These are phyloP conservation scores for Posidonia australis DNA, from an alignment of 106 monocot genomes.

Conservation along the genomic window DNA sequence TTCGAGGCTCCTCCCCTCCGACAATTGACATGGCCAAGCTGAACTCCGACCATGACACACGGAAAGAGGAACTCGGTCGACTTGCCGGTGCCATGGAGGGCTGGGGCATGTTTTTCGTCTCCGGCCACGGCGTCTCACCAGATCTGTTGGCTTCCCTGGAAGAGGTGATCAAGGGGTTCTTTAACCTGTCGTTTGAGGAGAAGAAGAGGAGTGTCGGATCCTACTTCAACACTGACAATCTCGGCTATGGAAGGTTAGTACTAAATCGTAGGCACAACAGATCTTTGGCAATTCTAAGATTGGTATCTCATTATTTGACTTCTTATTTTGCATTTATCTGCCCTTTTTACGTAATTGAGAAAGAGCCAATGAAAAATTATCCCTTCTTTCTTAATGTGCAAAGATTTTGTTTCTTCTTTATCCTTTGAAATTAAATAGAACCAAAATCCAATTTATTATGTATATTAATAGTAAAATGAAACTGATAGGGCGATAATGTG, in stretches of 20 bases:
- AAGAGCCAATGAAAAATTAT: too few relatives aligned
- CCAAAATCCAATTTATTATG: too few relatives aligned
- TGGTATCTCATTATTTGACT: too few relatives aligned
- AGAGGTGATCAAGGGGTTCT: neutral
- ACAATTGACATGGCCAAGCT: neutral
- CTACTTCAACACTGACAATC: neutral
- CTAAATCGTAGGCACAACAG: too few relatives aligned
- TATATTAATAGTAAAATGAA: too few relatives aligned
- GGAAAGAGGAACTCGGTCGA: neutral
- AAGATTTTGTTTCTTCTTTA: too few relatives aligned
- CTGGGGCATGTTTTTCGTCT: constrained; percentile 1
- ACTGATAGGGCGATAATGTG: too few relatives aligned
- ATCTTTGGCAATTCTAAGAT: too few relatives aligned
- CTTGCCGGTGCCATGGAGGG: neutral
- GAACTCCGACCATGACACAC: neutral
- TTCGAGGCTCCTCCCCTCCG: neutral
- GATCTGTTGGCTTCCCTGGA: neutral
- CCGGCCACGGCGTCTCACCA: neutral
- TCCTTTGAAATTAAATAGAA: too few relatives aligned
- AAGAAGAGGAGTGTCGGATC: constrained; percentile 5
- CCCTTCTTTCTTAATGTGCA: too few relatives aligned
- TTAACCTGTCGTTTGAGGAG: constrained; percentile 2
- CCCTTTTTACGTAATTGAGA: too few relatives aligned
- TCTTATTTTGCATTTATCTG: too few relatives aligned
- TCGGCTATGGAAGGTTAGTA: constrained; percentile 1